phyloP scores from a whole-genome alignment of 192 early-diverging fungal species.

The Podila horticola region DNA sequence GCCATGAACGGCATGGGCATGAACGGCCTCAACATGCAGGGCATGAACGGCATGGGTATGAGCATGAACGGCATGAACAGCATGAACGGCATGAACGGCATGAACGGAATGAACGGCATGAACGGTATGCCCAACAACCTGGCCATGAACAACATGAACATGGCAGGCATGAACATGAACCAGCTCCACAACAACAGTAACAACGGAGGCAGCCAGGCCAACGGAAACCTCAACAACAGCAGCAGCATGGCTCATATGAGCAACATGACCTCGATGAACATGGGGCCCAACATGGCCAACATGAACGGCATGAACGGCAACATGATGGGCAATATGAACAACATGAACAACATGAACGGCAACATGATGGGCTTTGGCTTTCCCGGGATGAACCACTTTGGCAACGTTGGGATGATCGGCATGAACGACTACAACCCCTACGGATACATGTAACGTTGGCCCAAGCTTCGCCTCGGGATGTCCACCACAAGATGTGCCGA shows the following conservation, averaged over 20 bases:
- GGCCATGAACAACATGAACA: slow-evolving; percentile 29
- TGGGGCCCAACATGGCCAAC: not conserved
- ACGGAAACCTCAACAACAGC: not conserved
- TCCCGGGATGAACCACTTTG: slow-evolving; percentile 53
- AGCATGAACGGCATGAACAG: not conserved
- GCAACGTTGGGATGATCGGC: slow-evolving; percentile 59
- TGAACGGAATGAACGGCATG: slow-evolving; percentile 24
- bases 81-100: slow-evolving; percentile 9
- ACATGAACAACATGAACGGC: slow-evolving; percentile 22
- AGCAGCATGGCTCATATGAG: slow-evolving; percentile 28
- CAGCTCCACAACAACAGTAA: slow-evolving; percentile 10
- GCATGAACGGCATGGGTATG: slow-evolving; percentile 22
- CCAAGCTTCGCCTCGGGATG: not conserved
- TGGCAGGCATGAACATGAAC: slow-evolving; percentile 22
- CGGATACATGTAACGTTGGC: slow-evolving; percentile 56
- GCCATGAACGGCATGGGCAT: slow-evolving; percentile 11
- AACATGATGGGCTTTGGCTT: slow-evolving; percentile 54
- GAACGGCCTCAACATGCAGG: slow-evolving; percentile 39
- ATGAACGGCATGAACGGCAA: slow-evolving; percentile 28
- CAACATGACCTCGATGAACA: not conserved
- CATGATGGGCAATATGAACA: not conserved
- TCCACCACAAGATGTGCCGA: not conserved
- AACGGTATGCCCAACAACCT: slow-evolving; percentile 8
- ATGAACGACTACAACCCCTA: slow-evolving; percentile 57
- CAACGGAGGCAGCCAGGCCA: not conserved